These are phyloP conservation scores for Suillus subalutaceus DNA, from an alignment of 768 basidiomycete genomes.

Conservation along the genomic window DNA sequence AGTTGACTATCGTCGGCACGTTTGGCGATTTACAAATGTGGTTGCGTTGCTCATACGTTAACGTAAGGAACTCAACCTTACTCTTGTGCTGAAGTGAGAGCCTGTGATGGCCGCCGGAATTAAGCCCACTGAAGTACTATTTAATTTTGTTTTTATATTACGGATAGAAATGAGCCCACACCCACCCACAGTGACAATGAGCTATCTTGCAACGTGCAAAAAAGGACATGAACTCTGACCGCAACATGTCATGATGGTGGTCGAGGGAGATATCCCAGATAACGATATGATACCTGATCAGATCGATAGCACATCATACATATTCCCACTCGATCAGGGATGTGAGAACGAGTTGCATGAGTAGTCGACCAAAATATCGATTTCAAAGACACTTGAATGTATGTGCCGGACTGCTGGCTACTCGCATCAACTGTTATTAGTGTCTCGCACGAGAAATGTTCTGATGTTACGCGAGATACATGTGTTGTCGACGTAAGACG, in stretches of 20 bases:
- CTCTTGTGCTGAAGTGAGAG: too few species aligned
- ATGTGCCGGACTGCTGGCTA: neutral
- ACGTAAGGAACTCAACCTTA: neutral
- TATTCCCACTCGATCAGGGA: constrained; percentile 5
- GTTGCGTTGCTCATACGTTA: neutral
- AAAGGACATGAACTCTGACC: constrained; percentile 1
- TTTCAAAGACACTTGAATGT: neutral
- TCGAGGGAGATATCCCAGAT: constrained; percentile 26
- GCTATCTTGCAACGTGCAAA: constrained; percentile 4
- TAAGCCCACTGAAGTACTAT: neutral
- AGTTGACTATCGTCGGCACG: neutral
- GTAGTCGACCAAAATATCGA: constrained; percentile 11
- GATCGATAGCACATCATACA: constrained; percentile 18
- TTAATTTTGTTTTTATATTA: neutral
- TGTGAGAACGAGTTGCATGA: constrained; percentile 21
- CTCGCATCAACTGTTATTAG: neutral
- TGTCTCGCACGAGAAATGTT: constrained; percentile 11
- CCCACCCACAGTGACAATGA: constrained; percentile 2
- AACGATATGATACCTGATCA: constrained; percentile 16
- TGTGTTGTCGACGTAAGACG: constrained; percentile 32
- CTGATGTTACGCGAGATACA: constrained; percentile 25
- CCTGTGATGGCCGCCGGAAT: neutral
- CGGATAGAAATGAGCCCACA: neutral
- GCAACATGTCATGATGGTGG: constrained; percentile 21
- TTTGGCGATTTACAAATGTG: neutral